phyloP scores from a whole-genome alignment of 1,284 basidiomycete genomes.

The Flammula alnicola region DNA sequence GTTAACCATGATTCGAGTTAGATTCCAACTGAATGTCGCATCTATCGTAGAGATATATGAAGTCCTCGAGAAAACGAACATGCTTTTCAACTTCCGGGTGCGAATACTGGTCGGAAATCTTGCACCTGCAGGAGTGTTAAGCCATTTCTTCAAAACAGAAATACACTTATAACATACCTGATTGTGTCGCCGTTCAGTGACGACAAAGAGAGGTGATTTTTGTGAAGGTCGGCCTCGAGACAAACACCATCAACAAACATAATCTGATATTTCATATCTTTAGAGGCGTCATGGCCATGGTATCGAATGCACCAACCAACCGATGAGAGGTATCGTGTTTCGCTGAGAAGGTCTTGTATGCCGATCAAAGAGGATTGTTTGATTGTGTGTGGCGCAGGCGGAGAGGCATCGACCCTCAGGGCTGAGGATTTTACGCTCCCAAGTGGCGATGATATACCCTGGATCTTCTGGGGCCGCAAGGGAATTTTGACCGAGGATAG shows the following conservation, averaged over 20 bases:
- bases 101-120: not conserved
- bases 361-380: not conserved
- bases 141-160: no score
- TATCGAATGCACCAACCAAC: conserved; percentile 9
- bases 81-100: conserved; percentile 1
- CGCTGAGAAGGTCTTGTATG: not conserved
- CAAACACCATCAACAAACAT: conserved; percentile 9
- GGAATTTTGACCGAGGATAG: no score
- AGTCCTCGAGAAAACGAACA: not conserved
- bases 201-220: not conserved
- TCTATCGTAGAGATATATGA: conserved; percentile 1
- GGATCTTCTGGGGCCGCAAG: no score
- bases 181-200: not conserved
- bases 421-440: no score
- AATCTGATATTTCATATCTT: conserved; percentile 3
- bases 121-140: not conserved
- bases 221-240: not conserved
- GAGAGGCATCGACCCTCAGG: not conserved
- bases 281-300: not conserved
- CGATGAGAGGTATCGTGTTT: conserved; percentile 1
- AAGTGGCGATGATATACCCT: no score
- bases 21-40: no score
- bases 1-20: no score
- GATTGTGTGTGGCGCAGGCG: not conserved
- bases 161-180: not conserved